Percentiles rank a stretch among this genome's conserved stretches.
These are phyloP conservation scores for Hypocreales sp. DNA, from an alignment of 2,329 filamentous ascomycete genomes.

Conservation along the genomic window DNA sequence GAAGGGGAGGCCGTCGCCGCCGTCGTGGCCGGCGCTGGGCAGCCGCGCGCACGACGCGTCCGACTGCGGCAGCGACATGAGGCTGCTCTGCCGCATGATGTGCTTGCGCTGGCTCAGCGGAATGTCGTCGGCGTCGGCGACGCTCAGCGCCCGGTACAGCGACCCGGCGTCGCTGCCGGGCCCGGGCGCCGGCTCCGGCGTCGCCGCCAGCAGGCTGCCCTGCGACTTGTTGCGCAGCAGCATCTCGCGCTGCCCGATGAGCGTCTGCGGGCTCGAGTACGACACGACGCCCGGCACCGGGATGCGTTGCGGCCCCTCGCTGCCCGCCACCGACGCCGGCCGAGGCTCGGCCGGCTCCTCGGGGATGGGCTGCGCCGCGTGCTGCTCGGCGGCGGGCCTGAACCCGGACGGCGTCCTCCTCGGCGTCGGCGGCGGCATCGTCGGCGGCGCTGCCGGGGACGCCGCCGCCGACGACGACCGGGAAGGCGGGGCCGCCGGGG, in stretches of 20 bases:
- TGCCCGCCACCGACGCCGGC: conserved; percentile 4
- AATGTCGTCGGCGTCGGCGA: conserved; percentile 46
- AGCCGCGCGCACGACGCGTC: background rate
- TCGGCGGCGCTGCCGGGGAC: conserved; percentile 7
- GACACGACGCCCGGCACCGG: conserved; percentile 31
- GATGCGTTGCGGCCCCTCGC: conserved; percentile 10
- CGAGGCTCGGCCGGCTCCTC: conserved; percentile 3
- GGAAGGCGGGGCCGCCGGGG: conserved; percentile 5
- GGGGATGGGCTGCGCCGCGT: conserved; percentile 6
- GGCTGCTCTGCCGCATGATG: conserved; percentile 39
- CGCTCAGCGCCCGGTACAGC: conserved; percentile 12
- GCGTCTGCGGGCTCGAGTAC: conserved; percentile 35
- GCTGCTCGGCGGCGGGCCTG: conserved; percentile 30
- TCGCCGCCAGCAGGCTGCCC: conserved; percentile 17
- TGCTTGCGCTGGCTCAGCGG: conserved; percentile 53
- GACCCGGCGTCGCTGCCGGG: conserved; percentile 26
- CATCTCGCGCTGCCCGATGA: conserved; percentile 39
- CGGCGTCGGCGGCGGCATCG: conserved; percentile 2
- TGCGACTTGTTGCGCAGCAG: conserved; percentile 36
- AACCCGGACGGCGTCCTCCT: conserved; percentile 14
- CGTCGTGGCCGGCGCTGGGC: conserved; percentile 8
- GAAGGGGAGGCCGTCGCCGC: conserved; percentile 22
- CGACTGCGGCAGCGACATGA: conserved; percentile 13
- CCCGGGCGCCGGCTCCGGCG: conserved; percentile 12
- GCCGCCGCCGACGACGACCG: background rate